Percentiles rank a stretch among this genome's conserved stretches.
phyloP scores from a whole-genome alignment of 164 flowering plant species.

The Paratinospora sagittata region DNA sequence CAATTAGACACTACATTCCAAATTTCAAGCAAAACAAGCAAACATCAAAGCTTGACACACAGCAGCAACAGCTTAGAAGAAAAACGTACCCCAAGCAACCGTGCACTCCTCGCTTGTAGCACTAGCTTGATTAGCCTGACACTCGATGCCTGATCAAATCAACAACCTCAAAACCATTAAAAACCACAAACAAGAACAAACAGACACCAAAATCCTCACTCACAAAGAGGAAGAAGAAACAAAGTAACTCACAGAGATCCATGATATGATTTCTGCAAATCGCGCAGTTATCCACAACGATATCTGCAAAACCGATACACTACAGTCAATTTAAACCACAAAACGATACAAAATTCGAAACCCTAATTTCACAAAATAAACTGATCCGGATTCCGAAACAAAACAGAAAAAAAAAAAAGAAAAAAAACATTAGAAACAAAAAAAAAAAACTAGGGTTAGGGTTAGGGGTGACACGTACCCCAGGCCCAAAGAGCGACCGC shows the following conservation, averaged over 20 bases:
- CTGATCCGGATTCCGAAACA: not conserved
- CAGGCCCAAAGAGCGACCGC: slow-evolving; percentile 87
- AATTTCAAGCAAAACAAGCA: not conserved
- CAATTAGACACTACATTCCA: not conserved
- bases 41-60: not conserved
- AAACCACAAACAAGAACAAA: not conserved
- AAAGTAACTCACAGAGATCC: slow-evolving; percentile 68
- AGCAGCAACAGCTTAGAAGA: not conserved
- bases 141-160: slow-evolving; percentile 55
- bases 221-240: not conserved
- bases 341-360: not conserved
- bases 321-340: too few species aligned
- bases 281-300: slow-evolving; percentile 78
- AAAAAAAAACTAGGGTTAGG: slow-evolving; percentile 19
- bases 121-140: slow-evolving; percentile 87
- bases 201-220: not conserved
- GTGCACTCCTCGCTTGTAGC: slow-evolving; percentile 89
- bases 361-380: not conserved
- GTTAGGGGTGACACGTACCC: slow-evolving; percentile 40
- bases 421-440: not conserved
- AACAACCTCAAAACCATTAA: not conserved
- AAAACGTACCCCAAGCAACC: slow-evolving; percentile 62
- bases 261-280: slow-evolving; percentile 86
- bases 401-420: not conserved
- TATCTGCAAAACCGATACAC: slow-evolving; percentile 36